These are phyloP conservation scores for Dichotomocladium elegans DNA, from an alignment of 371 early-diverging fungal genomes.

Conservation along the genomic window DNA sequence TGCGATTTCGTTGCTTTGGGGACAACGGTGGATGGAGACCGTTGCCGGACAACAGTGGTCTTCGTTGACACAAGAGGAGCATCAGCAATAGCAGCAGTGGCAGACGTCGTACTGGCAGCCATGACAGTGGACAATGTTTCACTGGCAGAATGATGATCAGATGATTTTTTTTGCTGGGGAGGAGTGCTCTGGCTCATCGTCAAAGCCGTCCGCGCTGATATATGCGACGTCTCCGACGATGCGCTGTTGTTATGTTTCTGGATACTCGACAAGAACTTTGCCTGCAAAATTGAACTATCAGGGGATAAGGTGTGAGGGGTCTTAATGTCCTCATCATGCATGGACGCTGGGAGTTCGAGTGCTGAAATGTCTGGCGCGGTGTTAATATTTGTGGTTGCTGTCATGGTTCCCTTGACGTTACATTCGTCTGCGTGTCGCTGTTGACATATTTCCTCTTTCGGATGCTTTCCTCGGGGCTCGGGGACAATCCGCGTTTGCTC, in stretches of 20 bases:
- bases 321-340: conserved; percentile 8
- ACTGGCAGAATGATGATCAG: no score
- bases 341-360: conserved; percentile 12
- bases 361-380: conserved; percentile 11
- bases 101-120: no score
- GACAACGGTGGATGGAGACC: conserved; percentile 2
- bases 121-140: no score
- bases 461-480: neutral
- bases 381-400: conserved; percentile 5
- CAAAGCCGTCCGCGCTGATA: no score
- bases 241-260: conserved; percentile 16
- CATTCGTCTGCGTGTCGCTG: conserved; percentile 1
- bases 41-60: neutral
- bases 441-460: no score
- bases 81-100: neutral
- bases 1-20: neutral
- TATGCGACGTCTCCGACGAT: no score
- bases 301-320: neutral
- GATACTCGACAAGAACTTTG: conserved; percentile 43
- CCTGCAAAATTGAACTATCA: conserved; percentile 34
- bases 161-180: neutral
- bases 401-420: conserved; percentile 11
- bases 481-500: neutral
- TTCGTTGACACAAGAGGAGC: neutral
- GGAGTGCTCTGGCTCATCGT: conserved; percentile 20